Base-by-base conservation (phyloP, 495 filamentous ascomycete genomes). In the Chaetomidium leptoderma region DNA sequence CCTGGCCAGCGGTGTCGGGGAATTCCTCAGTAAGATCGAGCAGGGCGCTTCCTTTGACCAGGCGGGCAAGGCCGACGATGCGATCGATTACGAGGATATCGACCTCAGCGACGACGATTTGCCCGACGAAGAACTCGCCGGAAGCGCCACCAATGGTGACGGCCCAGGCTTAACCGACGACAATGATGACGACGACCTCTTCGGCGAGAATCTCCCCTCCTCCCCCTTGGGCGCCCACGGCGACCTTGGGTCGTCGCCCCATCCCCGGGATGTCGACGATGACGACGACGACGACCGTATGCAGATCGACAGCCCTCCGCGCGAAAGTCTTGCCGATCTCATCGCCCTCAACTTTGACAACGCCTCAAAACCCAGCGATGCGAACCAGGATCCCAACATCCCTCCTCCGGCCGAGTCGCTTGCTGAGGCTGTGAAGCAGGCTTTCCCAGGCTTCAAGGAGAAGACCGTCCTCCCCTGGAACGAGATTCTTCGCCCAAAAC, bases 81-180 rank as follows among this genome's bases (percentile, higher is more conserved):
- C 75, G 46, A 62, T 72, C 57, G 93, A 99, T 72, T 99, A 84
- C 63, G 92, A 89, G 67, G 92, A 96, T 69, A 87, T 96, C 69
- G 92, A 95, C 70, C 85, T 96, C 67, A 77, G 75, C 48, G 85
- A 87, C 54, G 79, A 65, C 55, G 86, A 86, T 37, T 67, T 81
- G 9, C 76, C 75, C 62, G 68, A 72, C 29, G 75, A 72, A 42
- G 76, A 73, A 27, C 69, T 67, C 17, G 70, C 65, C 30, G 57
- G 64, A 0, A 64, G 64, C 27, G 66, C 67, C 45, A 61, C 69
- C 30, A 70, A 64, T 11, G 62, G 53, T 35, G 72, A 81, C 61
- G 60, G 70, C 54, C 77, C 75, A 11, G 77, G 73, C 44, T 59
- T 81, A 24, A 77, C 73, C 5, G 76, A 79, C 47, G 79, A 83